Evolutionary conservation across 768 basidiomycete genomes (phyloP), one percentile per base, ranked within the genome.

Genomic region (Mycena latifolia): DNA sequence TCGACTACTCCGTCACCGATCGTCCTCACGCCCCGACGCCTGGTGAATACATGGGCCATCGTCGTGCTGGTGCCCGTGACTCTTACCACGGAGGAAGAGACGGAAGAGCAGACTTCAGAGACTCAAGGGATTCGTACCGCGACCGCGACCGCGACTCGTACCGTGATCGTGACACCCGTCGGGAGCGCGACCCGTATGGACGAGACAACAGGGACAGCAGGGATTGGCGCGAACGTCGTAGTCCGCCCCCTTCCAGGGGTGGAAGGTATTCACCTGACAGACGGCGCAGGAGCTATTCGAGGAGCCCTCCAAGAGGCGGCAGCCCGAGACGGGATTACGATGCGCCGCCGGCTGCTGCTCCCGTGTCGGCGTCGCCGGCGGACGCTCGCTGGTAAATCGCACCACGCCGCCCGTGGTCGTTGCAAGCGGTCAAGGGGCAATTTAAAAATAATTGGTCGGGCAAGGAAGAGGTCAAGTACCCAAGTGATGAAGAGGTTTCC

Each of bases 31-130:
- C 93, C 17, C 95, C 98, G 11, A 99, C 97, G 12, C 97, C 97
- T 5, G 97, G 97, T 66, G 94, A 98, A 81, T 99, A 98, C 78
- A 97, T 97, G 94, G 95, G 97, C 15, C 92, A 94, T 70, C 88
- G 93, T 53, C 91, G 92, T 58, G 78, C 86, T 18, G 75, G 74
- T 33, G 62, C 72, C 45, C 77, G 82, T 24, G 82, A 83, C 57
- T 75, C 78, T 24, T 78, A 81, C 66, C 76, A 75, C 79, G 43
- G 72, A 41, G 37, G 14, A 39, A 18, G 14, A 17, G 14, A 33
- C 11, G 5, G 7, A 9, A 18, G 37, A 17, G 37, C 14, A 9
- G 15, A 39, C 37, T 14, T 5, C 11, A 71, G 79, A 47, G 78
- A 79, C 58, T 74, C 73, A 73, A 84, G 87, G 64, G 87, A 85